Conservation (phyloP, 192 early-diverging fungal species). For the Coemansia sp. region DNA sequence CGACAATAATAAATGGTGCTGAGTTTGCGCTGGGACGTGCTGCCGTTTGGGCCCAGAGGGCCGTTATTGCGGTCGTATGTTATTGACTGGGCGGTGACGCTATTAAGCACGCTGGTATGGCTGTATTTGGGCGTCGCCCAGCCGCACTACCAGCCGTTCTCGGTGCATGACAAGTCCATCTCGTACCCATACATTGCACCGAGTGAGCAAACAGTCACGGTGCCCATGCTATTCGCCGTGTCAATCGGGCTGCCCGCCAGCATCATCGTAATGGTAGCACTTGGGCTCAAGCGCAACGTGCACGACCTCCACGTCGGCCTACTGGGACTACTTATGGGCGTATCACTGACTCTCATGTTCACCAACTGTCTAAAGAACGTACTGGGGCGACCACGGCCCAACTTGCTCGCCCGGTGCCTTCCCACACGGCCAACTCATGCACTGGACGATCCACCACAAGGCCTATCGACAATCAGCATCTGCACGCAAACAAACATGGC, state of each 20-base stretch:
- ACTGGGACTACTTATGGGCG: constrained; percentile 52
- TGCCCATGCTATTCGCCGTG: constrained; percentile 36
- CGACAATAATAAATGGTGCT: background rate
- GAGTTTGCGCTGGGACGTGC: background rate
- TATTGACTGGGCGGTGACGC: constrained; percentile 59
- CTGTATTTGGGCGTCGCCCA: constrained; percentile 57
- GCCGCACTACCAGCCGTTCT: constrained; percentile 72
- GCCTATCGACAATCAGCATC: constrained; percentile 61
- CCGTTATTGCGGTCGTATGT: constrained; percentile 32
- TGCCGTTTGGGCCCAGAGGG: constrained; percentile 2
- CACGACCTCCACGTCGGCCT: constrained; percentile 55
- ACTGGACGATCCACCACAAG: constrained; percentile 55
- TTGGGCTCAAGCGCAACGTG: constrained; percentile 29
- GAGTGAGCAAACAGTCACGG: constrained; percentile 41
- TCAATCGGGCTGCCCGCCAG: constrained; percentile 29
- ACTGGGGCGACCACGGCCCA: constrained; percentile 65
- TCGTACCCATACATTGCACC: constrained; percentile 58
- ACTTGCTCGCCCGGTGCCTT: constrained; percentile 59
- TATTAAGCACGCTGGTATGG: constrained; percentile 59
- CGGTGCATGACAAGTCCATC: constrained; percentile 66
- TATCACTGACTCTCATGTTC: constrained; percentile 54
- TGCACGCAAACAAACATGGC: constrained; percentile 59
- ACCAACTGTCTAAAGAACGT: constrained; percentile 59
- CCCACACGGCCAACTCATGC: constrained; percentile 20
- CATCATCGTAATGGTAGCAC: constrained; percentile 20